These are phyloP conservation scores for Leccinum fuscescens DNA, from an alignment of 1,284 basidiomycete species.

Conservation along the genomic window DNA sequence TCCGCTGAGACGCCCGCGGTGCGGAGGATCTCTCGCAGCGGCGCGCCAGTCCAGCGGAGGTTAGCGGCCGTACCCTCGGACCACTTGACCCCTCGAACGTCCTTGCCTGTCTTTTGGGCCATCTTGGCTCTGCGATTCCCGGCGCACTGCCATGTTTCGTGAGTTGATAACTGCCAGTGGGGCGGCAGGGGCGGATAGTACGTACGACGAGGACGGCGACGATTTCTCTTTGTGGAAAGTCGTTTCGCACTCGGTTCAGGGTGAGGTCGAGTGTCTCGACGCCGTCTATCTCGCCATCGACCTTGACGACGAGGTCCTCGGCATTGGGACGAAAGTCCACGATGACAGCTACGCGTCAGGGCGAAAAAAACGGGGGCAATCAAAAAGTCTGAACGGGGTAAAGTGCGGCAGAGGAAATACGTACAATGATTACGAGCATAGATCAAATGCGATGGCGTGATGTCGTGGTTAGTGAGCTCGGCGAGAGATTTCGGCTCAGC, in stretches of 20 bases:
- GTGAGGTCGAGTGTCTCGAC: constrained; percentile 18
- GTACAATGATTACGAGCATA: constrained; percentile 33
- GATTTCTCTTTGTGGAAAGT: constrained; percentile 45
- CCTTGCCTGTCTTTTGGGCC: constrained; percentile 51
- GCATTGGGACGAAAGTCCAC: constrained; percentile 20
- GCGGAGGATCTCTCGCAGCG: constrained; percentile 53
- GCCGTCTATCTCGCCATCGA: constrained; percentile 24
- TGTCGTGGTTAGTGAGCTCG: constrained; percentile 23
- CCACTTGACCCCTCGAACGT: constrained; percentile 51
- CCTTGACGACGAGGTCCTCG: constrained; percentile 22
- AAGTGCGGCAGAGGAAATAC: constrained; percentile 3
- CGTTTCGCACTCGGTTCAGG: constrained; percentile 38
- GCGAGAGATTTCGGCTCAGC: constrained; percentile 29
- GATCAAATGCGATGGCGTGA: constrained; percentile 25
- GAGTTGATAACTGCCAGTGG: neutral
- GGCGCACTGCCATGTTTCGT: constrained; percentile 48
- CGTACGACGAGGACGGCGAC: constrained; percentile 59
- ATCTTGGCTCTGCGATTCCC: constrained; percentile 68
- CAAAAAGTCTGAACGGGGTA: neutral
- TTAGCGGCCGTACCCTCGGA: constrained; percentile 63
- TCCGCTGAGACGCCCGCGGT: constrained; percentile 38
- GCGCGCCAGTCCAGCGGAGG: constrained; percentile 57
- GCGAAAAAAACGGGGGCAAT: neutral
- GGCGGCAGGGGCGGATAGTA: neutral
- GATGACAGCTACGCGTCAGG: constrained; percentile 22